A percentile compares a stretch with the other conserved stretches of the same genome.
Evolutionary conservation across 306 rosid species (phyloP).

Genomic region (Glycine soja): DNA sequence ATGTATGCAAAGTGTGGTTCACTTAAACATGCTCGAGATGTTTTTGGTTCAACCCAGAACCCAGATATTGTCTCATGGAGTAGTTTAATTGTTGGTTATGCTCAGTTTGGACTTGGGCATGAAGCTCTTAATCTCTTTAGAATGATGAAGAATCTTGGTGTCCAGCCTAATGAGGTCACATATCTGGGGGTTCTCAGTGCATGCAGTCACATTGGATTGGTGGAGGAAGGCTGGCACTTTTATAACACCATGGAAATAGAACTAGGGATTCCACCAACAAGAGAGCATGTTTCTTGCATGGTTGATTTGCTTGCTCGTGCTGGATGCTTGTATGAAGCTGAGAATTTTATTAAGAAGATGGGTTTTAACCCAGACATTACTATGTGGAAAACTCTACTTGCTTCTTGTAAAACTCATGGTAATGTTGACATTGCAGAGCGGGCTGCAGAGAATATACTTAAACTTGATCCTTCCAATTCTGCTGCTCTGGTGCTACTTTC

Average conservation of each 20-base stretch:
- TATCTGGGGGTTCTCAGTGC: conserved; percentile 77
- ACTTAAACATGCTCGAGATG: conserved; percentile 60
- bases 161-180: conserved; percentile 74
- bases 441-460: conserved; percentile 72
- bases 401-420: conserved; percentile 72
- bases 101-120: conserved; percentile 72
- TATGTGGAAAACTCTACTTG: conserved; percentile 75
- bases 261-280: conserved; percentile 63
- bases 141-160: conserved; percentile 58
- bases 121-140: conserved; percentile 72
- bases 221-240: conserved; percentile 71
- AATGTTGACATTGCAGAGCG: conserved; percentile 68
- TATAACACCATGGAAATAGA: conserved; percentile 67
- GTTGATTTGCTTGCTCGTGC: conserved; percentile 86
- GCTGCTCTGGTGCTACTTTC: conserved; percentile 75
- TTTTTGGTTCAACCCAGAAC: conserved; percentile 59
- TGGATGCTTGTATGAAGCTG: conserved; percentile 73
- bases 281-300: conserved; percentile 81
- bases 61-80: conserved; percentile 81
- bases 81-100: conserved; percentile 79
- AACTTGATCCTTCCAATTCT: conserved; percentile 70
- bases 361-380: conserved; percentile 69
- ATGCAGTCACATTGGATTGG: conserved; percentile 79
- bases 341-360: conserved; percentile 59
- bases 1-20: conserved; percentile 88